phyloP scores from a whole-genome alignment of 2,329 filamentous ascomycete species.

The Diaporthe ilicicola region DNA sequence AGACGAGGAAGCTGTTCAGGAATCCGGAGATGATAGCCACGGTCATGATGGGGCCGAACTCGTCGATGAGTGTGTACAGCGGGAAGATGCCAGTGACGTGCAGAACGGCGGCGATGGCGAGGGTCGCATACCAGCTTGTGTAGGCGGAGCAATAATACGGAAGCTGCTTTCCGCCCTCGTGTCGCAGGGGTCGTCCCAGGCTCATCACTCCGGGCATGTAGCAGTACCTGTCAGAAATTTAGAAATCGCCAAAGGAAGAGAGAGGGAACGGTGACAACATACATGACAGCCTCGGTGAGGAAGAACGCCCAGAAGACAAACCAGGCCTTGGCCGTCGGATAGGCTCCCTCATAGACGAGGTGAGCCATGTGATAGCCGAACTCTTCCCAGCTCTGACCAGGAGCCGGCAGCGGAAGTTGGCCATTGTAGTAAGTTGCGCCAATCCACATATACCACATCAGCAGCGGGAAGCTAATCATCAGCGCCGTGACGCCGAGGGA shows the following conservation, averaged over 20 bases:
- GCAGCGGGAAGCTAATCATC: slow-evolving; percentile 88
- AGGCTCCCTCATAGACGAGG: slow-evolving; percentile 84
- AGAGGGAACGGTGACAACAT: slow-evolving; percentile 58
- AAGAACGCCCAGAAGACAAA: slow-evolving; percentile 95
- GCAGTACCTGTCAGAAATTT: slow-evolving; percentile 15
- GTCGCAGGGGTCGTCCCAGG: slow-evolving; percentile 86
- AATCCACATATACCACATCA: slow-evolving; percentile 99
- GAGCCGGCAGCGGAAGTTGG: slow-evolving; percentile 73
- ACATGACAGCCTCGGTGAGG: slow-evolving; percentile 82
- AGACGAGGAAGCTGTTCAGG: slow-evolving; percentile 82
- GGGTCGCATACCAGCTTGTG: slow-evolving; percentile 86
- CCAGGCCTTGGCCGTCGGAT: slow-evolving; percentile 85
- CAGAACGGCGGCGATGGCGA: slow-evolving; percentile 73
- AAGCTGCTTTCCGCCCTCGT: slow-evolving; percentile 84
- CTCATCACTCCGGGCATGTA: slow-evolving; percentile 86
- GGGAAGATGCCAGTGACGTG: slow-evolving; percentile 88
- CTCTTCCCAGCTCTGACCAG: slow-evolving; percentile 72
- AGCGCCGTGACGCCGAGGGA: slow-evolving; percentile 80
- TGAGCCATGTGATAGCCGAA: slow-evolving; percentile 77
- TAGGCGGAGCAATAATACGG: slow-evolving; percentile 95
- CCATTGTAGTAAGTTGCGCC: slow-evolving; percentile 93
- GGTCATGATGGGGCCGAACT: slow-evolving; percentile 91
- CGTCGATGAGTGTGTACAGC: slow-evolving; percentile 90
- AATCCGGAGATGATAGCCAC: slow-evolving; percentile 96
- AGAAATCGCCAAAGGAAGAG: neutral